Evolutionary conservation across 2,329 filamentous ascomycete species (phyloP), one percentile per base, ranked within the genome.

Genomic region (Trematosphaeria pertusa): DNA sequence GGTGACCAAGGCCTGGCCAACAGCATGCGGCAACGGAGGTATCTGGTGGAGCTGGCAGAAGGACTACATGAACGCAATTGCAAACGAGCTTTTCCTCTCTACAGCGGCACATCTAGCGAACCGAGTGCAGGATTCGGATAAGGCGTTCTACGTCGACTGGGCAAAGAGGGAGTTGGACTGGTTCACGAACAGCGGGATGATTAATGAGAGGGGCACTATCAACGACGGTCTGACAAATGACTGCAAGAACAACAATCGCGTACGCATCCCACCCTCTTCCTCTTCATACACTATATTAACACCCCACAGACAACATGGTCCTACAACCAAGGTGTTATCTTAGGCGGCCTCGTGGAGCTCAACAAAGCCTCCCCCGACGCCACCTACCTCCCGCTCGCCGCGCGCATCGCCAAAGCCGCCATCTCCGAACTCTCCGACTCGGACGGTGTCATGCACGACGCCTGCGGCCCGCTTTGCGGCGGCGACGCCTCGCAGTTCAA

Each of bases 401-500:
- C 62, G 18, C 48, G 51, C 2, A 75, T 77, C 22, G 76, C 74
- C 20, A 57, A 64, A 40, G 73, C 71, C 12, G 70, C 72, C 0
- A 64, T 77, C 28, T 14, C 38, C 1, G 58, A 61, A 6, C 68
- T 77, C 9, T 64, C 66, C 10, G 69, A 73, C 15, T 36, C 34
- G 18, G 62, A 72, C 15, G 72, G 73, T 7, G 65, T 78, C 15
- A 54, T 78, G 1, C 70, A 73, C 43, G 75, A 78, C 31, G 53
- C 59, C 10, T 75, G 73, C 36, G 73, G 71, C 22, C 66, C 58
- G 0, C 48, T 66, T 8, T 76, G 73, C 35, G 73, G 72, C 17
- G 63, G 42, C 9, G 73, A 76, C 36, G 80, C 76, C 1, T 77
- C 81, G 24, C 84, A 88, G 60, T 91, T 90, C 78, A 90, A 91